A percentile compares a stretch with the other conserved stretches of the same genome.
Conservation (phyloP, 495 filamentous ascomycete species). For the Lichina pygmaea region DNA sequence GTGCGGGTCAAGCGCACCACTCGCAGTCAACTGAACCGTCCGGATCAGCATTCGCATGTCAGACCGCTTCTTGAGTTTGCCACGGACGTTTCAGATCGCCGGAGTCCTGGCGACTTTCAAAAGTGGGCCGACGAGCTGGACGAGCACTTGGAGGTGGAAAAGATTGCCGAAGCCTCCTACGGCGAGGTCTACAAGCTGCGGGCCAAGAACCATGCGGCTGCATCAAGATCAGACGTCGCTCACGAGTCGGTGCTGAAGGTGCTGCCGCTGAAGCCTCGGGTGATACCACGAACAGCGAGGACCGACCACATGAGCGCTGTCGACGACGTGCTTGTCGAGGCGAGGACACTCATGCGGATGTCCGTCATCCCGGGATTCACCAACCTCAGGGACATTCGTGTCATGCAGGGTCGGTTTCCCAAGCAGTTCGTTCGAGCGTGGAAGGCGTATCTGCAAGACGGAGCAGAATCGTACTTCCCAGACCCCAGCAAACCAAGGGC, state of each 20-base stretch:
- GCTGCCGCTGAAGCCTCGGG: conserved; percentile 14
- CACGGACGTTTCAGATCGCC: not conserved
- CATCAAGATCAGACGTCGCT: conserved; percentile 18
- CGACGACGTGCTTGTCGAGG: conserved; percentile 32
- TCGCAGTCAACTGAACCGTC: too few relatives aligned
- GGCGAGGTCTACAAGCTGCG: conserved; percentile 39
- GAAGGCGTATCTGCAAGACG: conserved; percentile 29
- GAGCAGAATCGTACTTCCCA: conserved; percentile 32
- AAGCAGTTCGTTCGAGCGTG: conserved; percentile 34
- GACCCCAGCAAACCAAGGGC: conserved; percentile 30
- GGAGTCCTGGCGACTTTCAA: not conserved
- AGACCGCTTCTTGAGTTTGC: not conserved
- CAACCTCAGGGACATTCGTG: conserved; percentile 53
- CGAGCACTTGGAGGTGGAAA: conserved; percentile 20
- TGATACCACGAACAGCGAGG: conserved; percentile 7
- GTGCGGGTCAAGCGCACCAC: too few relatives aligned
- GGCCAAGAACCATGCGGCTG: conserved; percentile 16
- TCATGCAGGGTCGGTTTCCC: conserved; percentile 44
- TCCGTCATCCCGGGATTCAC: conserved; percentile 70
- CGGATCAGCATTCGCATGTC: not conserved
- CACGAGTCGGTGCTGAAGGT: conserved; percentile 18
- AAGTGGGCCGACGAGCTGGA: conserved; percentile 24
- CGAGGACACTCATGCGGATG: conserved; percentile 48
- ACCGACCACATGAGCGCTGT: conserved; percentile 16
- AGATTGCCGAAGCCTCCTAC: conserved; percentile 44